These are phyloP conservation scores for Viola odorata DNA, from an alignment of 345 rosid species.

Conservation along the genomic window DNA sequence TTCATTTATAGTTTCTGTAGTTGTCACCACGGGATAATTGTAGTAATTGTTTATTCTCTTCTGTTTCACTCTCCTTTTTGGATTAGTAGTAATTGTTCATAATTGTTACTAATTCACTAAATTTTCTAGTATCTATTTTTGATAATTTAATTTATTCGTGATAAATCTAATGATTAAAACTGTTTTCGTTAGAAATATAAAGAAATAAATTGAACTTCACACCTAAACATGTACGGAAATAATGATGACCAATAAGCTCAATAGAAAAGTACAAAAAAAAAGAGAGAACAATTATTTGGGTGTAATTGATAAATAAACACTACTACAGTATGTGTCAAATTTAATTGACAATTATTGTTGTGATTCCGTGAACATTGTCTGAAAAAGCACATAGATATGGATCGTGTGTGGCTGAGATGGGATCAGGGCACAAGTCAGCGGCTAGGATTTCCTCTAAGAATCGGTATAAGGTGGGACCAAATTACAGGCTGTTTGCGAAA, in stretches of 20 bases:
- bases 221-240: no score
- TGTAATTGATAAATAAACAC: no score
- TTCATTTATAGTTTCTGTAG: no score
- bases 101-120: not conserved
- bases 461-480: conserved; percentile 28
- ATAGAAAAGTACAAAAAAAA: not conserved
- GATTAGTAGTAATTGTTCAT: not conserved
- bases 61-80: not conserved
- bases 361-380: no score
- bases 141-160: not conserved
- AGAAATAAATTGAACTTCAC: no score
- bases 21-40: not conserved
- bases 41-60: not conserved
- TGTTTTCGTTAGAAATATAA: no score
- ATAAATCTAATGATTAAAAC: no score
- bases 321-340: no score
- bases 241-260: no score
- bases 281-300: no score
- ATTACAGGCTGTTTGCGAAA: conserved; percentile 40
- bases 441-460: conserved; percentile 16
- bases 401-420: not conserved
- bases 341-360: no score
- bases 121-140: not conserved
- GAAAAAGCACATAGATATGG: not conserved
- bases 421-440: conserved; percentile 6